These are phyloP conservation scores for Pseudogymnoascus sp. DNA, from an alignment of 2,329 filamentous ascomycete genomes.

Conservation along the genomic window DNA sequence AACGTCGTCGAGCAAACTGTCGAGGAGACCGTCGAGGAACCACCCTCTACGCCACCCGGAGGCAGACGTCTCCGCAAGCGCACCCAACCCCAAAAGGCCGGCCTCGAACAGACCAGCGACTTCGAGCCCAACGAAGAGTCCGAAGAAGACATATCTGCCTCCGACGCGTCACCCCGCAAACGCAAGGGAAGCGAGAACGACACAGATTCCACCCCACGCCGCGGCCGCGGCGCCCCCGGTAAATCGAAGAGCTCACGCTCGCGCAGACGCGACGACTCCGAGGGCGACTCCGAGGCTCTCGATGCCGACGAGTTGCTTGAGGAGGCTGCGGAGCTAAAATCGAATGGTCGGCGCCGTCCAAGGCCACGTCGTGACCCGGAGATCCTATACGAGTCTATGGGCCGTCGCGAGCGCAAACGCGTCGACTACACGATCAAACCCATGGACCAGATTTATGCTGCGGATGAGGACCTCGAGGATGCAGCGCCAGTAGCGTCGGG, in stretches of 20 bases:
- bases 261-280: conserved; percentile 45
- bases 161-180: conserved; percentile 28
- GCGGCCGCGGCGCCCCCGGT: conserved; percentile 38
- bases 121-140: conserved; percentile 34
- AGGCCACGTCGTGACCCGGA: conserved; percentile 44
- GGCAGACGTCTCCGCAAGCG: conserved; percentile 5
- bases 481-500: conserved; percentile 61
- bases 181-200: conserved; percentile 37
- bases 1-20: conserved; percentile 22
- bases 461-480: conserved; percentile 70
- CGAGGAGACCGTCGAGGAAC: conserved; percentile 41
- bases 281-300: conserved; percentile 48
- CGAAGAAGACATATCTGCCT: conserved; percentile 41
- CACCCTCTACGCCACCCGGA: conserved; percentile 31
- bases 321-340: conserved; percentile 55
- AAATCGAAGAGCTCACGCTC: conserved; percentile 40
- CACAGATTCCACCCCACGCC: conserved; percentile 42
- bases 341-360: conserved; percentile 39
- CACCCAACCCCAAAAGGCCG: conserved; percentile 17
- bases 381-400: conserved; percentile 52
- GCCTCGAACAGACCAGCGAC: conserved; percentile 26
- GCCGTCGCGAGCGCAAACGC: conserved; percentile 52
- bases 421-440: conserved; percentile 85
- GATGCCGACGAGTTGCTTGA: conserved; percentile 60
- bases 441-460: conserved; percentile 60